Conservation (phyloP, 306 rosid species). For the Clitoria ternatea region DNA sequence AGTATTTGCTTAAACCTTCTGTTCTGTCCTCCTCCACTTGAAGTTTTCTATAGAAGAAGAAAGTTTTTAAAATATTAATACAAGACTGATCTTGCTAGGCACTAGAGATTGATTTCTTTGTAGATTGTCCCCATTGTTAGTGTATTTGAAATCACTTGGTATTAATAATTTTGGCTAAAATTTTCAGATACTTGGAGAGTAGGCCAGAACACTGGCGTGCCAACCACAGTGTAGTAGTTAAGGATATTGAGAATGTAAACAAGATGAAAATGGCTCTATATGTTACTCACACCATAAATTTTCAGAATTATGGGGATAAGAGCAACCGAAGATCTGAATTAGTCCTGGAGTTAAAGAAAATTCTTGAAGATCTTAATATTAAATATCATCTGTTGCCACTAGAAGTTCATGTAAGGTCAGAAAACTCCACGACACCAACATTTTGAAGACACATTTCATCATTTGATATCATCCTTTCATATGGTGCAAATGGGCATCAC, state of each 20-base stretch:
- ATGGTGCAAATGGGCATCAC: not conserved
- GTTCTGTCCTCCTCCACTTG: not conserved
- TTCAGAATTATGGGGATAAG: constrained; percentile 65
- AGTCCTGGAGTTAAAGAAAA: constrained; percentile 72
- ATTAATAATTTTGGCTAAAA: not conserved
- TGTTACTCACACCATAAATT: constrained; percentile 77
- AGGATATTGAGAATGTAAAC: constrained; percentile 67
- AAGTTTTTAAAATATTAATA: not conserved
- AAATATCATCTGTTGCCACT: constrained; percentile 70
- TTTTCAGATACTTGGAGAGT: constrained; percentile 71
- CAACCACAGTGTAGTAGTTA: constrained; percentile 47
- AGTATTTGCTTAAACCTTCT: not conserved
- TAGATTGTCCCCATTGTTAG: not conserved
- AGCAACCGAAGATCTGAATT: constrained; percentile 65
- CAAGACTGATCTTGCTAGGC: not conserved
- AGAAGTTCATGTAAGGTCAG: constrained; percentile 47
- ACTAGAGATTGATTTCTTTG: not conserved
- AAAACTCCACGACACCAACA: constrained; percentile 22
- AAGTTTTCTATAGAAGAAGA: not conserved
- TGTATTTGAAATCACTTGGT: not conserved
- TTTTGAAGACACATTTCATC: constrained; percentile 11
- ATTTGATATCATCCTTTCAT: not conserved
- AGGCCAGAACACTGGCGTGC: constrained; percentile 78
- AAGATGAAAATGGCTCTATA: constrained; percentile 55
- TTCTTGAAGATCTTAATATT: constrained; percentile 64